These are phyloP conservation scores for carrot (Daucus carota) DNA, from an alignment of 129 eudicot genomes.

Conservation along the genomic window DNA sequence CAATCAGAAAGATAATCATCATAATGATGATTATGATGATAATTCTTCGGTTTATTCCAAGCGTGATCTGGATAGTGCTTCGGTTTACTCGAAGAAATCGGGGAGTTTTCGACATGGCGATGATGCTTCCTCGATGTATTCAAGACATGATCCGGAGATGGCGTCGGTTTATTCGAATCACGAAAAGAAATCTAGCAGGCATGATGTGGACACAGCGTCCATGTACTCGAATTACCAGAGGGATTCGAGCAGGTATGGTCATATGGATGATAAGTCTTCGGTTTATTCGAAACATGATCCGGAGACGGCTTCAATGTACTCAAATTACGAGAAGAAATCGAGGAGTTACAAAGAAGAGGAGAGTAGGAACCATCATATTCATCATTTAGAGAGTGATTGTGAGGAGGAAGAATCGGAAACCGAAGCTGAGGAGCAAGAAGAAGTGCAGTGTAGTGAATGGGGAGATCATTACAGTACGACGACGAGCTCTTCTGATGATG, in stretches of 20 bases:
- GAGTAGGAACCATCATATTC: neutral
- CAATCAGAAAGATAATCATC: constrained; percentile 16
- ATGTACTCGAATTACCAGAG: constrained; percentile 29
- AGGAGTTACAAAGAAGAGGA: neutral
- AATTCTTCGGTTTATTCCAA: constrained; percentile 32
- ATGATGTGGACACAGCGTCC: constrained; percentile 12
- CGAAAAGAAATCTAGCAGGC: constrained; percentile 9
- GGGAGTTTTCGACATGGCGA: constrained; percentile 1
- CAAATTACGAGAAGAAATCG: constrained; percentile 20
- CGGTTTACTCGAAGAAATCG: constrained; percentile 26
- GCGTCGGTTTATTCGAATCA: constrained; percentile 29
- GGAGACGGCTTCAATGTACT: constrained; percentile 24
- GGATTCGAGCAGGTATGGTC: neutral
- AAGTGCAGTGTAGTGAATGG: constrained; percentile 93
- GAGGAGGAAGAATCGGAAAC: constrained; percentile 21
- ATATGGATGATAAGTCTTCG: constrained; percentile 32
- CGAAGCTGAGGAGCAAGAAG: constrained; percentile 82
- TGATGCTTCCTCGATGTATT: constrained; percentile 35
- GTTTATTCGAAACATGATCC: constrained; percentile 21
- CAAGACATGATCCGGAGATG: constrained; percentile 4
- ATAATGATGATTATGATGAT: neutral
- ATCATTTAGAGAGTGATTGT: constrained; percentile 28
- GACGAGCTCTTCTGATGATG: constrained; percentile 39
- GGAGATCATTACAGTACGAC: constrained; percentile 74
- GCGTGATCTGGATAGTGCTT: constrained; percentile 6